These are phyloP conservation scores for Tricholoma sp. DNA, from an alignment of 768 basidiomycete species.

Conservation along the genomic window DNA sequence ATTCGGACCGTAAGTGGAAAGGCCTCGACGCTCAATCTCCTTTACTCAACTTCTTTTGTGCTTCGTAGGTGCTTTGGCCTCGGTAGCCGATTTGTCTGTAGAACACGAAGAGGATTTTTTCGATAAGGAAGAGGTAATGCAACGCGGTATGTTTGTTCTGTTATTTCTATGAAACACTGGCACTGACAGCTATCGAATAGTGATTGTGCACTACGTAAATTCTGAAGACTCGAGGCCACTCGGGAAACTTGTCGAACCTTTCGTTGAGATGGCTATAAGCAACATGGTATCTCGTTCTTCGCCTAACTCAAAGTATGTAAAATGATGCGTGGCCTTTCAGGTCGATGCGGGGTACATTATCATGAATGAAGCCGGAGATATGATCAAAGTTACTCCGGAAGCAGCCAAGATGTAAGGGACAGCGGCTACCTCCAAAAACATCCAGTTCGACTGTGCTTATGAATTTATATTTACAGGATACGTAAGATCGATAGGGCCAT, in stretches of 20 bases:
- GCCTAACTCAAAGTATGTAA: background rate
- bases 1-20: slow-evolving; percentile 5
- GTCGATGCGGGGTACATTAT: background rate
- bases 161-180: background rate
- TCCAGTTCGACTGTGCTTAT: background rate
- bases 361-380: background rate
- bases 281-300: background rate
- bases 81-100: background rate
- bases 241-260: background rate
- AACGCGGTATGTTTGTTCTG: background rate
- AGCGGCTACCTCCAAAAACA: background rate
- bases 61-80: background rate
- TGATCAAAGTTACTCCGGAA: background rate
- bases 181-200: background rate
- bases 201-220: background rate
- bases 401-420: background rate
- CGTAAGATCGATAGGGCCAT: background rate
- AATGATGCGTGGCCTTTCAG: background rate
- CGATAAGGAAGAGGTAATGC: background rate
- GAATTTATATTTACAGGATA: background rate
- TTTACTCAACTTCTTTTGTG: background rate
- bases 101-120: background rate
- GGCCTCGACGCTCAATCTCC: background rate
- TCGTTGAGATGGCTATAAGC: background rate
- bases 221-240: background rate